Percentiles rank a stretch among this genome's conserved stretches.
phyloP scores from a whole-genome alignment of 139 green algal genomes.

The Eudorina sp. region DNA sequence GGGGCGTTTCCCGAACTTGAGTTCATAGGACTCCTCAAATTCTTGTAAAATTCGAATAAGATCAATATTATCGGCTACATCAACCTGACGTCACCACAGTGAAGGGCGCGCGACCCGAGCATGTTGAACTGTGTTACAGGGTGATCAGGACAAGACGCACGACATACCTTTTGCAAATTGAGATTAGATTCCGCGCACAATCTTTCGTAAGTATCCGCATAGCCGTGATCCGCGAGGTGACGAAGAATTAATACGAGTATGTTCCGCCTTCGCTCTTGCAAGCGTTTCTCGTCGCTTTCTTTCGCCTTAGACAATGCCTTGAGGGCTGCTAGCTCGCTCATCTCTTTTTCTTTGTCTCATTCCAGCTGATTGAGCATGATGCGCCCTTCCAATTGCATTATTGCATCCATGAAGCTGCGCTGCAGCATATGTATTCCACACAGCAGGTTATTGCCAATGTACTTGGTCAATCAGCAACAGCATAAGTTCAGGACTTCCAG shows the following conservation, averaged over 20 bases:
- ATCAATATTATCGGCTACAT: constrained; percentile 81
- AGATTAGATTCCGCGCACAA: constrained; percentile 69
- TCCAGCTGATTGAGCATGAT: neutral
- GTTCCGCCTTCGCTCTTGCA: constrained; percentile 60
- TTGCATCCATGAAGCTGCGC: no score
- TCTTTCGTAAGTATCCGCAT: constrained; percentile 64
- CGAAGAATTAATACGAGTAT: constrained; percentile 74
- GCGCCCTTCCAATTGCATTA: no score
- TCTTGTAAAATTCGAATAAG: constrained; percentile 75
- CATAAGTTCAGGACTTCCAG: no score
- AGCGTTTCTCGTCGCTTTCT: constrained; percentile 59
- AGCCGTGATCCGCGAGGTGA: constrained; percentile 71
- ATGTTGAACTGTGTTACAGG: neutral
- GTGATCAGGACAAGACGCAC: no score
- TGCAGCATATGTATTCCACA: no score
- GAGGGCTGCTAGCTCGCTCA: constrained; percentile 38
- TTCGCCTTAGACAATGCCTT: constrained; percentile 35
- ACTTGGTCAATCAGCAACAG: no score
- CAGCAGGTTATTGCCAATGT: no score
- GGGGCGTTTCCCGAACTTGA: constrained; percentile 68
- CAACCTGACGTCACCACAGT: constrained; percentile 55
- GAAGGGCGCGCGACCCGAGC: neutral
- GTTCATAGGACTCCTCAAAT: constrained; percentile 75
- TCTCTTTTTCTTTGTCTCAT: neutral
- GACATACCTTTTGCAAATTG: constrained; percentile 61